Evolutionary conservation across 345 rosid species (phyloP).

Genomic region (Lumnitzera littorea): DNA sequence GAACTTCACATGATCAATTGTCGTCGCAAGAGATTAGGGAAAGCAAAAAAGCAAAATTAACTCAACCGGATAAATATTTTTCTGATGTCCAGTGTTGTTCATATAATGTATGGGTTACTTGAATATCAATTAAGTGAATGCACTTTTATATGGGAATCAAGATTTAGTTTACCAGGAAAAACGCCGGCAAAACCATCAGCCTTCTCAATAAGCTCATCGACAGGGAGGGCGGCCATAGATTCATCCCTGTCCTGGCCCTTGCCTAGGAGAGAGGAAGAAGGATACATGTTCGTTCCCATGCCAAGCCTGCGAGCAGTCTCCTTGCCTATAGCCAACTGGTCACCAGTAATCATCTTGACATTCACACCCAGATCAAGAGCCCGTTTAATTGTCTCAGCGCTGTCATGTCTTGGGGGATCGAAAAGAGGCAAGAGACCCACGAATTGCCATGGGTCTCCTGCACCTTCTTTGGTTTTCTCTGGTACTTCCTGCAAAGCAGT

Average conservation of each 20-base stretch:
- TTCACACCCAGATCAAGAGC: conserved; percentile 88
- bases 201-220: conserved; percentile 87
- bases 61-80: too few species aligned
- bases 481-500: conserved; percentile 37
- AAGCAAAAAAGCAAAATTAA: too few species aligned
- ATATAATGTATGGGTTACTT: too few species aligned
- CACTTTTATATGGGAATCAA: too few species aligned
- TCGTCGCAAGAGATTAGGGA: too few species aligned
- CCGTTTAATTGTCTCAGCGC: conserved; percentile 85
- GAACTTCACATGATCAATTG: too few species aligned
- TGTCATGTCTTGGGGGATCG: conserved; percentile 96
- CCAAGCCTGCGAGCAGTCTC: conserved; percentile 95
- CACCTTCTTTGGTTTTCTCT: conserved; percentile 54
- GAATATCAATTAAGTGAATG: too few species aligned
- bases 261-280: conserved; percentile 89
- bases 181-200: conserved; percentile 97
- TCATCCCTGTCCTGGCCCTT: conserved; percentile 52
- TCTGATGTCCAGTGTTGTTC: too few species aligned
- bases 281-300: conserved; percentile 96
- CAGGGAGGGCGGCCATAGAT: conserved; percentile 38
- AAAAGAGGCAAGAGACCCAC: conserved; percentile 85
- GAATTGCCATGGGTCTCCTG: conserved; percentile 85
- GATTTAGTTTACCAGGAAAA: conserved; percentile 54
- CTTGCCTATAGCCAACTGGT: conserved; percentile 87
- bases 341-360: conserved; percentile 96